These are phyloP conservation scores for Narthecium ossifragum DNA, from an alignment of 106 monocot genomes.

Conservation along the genomic window DNA sequence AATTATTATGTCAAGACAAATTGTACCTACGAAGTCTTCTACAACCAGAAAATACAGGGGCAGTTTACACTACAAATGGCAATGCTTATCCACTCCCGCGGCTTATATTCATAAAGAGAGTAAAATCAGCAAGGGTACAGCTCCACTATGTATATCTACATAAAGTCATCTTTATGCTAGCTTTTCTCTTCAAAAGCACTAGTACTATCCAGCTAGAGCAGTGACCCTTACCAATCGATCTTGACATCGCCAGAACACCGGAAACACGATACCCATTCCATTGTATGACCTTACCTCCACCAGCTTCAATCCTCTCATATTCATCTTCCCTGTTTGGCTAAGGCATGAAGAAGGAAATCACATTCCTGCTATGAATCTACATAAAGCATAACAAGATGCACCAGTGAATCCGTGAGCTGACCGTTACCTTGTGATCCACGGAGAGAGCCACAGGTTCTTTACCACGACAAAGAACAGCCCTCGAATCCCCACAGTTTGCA, in stretches of 20 bases:
- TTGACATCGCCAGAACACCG: slow-evolving; percentile 90
- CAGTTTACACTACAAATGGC: too few relatives aligned
- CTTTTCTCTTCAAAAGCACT: too few relatives aligned
- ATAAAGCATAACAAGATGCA: not conserved
- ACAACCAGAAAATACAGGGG: too few relatives aligned
- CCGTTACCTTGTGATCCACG: slow-evolving; percentile 86
- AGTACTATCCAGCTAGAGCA: too few relatives aligned
- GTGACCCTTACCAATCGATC: slow-evolving; percentile 89
- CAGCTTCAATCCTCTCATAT: slow-evolving; percentile 76
- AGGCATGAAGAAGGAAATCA: slow-evolving; percentile 15
- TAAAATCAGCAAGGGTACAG: too few relatives aligned
- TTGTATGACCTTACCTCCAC: slow-evolving; percentile 73
- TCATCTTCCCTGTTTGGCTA: slow-evolving; percentile 91
- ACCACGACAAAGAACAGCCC: slow-evolving; percentile 83
- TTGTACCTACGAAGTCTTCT: too few relatives aligned
- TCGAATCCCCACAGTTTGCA: slow-evolving; percentile 94
- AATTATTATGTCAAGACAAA: too few relatives aligned
- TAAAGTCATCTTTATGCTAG: too few relatives aligned
- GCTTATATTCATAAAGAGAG: too few relatives aligned
- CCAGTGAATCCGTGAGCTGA: not conserved
- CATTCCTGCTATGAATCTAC: not conserved
- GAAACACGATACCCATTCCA: slow-evolving; percentile 81
- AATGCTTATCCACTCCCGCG: too few relatives aligned
- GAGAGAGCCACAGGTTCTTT: slow-evolving; percentile 72
- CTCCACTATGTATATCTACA: too few relatives aligned